These are phyloP conservation scores for Podospora appendiculata DNA, from an alignment of 495 filamentous ascomycete species.

Conservation along the genomic window DNA sequence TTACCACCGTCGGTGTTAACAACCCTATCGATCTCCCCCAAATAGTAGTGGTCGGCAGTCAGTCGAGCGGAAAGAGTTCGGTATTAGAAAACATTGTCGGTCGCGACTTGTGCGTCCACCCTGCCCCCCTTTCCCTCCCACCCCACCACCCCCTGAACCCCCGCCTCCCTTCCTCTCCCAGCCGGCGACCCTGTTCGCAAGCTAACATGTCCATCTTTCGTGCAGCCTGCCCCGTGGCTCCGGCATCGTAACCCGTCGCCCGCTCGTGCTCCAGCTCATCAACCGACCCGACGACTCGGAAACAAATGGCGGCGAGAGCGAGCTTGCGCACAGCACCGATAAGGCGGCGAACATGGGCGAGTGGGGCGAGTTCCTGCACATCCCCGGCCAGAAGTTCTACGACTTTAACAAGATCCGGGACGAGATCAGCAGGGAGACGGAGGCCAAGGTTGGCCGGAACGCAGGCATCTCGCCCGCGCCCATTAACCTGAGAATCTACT, in stretches of 20 bases:
- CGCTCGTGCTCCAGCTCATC: constrained; percentile 95
- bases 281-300: constrained; percentile 60
- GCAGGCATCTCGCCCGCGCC: constrained; percentile 93
- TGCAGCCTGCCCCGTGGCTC: constrained; percentile 90
- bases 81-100: constrained; percentile 99
- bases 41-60: constrained; percentile 97
- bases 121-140: constrained; percentile 1
- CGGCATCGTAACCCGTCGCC: constrained; percentile 94
- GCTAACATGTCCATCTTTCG: constrained; percentile 5
- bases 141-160: constrained; percentile 1
- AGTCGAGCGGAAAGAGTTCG: constrained; percentile 99
- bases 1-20: constrained; percentile 94
- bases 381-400: constrained; percentile 95
- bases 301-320: constrained; percentile 70
- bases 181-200: neutral
- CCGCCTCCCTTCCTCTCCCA: constrained; percentile 1
- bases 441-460: constrained; percentile 91
- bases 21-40: constrained; percentile 99
- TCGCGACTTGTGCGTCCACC: constrained; percentile 78
- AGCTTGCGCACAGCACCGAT: constrained; percentile 57
- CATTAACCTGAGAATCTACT: constrained; percentile 97
- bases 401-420: constrained; percentile 99
- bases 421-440: constrained; percentile 95
- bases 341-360: constrained; percentile 86
- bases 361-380: constrained; percentile 98